phyloP scores from a whole-genome alignment of 306 rosid species.

The Vigna trinervia region DNA sequence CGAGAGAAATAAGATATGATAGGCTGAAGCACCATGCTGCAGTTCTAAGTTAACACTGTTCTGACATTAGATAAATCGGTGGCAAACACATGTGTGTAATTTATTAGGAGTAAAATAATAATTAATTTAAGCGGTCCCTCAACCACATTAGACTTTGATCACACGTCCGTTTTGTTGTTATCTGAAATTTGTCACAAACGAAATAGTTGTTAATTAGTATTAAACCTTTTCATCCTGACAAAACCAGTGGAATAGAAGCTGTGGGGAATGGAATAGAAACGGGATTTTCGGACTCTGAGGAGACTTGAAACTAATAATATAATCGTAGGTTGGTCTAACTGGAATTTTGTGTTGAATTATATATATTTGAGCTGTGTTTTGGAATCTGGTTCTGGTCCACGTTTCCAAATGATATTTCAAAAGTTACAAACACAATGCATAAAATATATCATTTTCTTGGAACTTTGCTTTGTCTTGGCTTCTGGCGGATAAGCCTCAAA shows the following conservation, averaged over 20 bases:
- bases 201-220: background rate
- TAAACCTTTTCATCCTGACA: conserved; percentile 64
- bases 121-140: conserved; percentile 50
- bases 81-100: conserved; percentile 2
- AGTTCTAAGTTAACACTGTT: conserved; percentile 17
- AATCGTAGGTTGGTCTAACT: conserved; percentile 46
- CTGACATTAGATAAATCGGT: conserved; percentile 26
- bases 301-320: conserved; percentile 48
- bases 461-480: conserved; percentile 64
- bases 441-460: conserved; percentile 48
- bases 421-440: conserved; percentile 48
- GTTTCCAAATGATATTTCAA: conserved; percentile 71
- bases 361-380: conserved; percentile 52
- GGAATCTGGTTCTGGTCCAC: conserved; percentile 73
- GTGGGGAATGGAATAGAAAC: conserved; percentile 99
- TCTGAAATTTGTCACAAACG: conserved; percentile 48
- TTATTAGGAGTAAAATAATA: too few relatives aligned
- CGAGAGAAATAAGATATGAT: background rate
- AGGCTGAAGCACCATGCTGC: conserved; percentile 22
- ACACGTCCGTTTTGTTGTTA: conserved; percentile 59
- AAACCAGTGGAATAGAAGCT: conserved; percentile 98
- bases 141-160: conserved; percentile 48
- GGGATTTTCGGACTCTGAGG: conserved; percentile 89
- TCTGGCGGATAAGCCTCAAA: conserved; percentile 33
- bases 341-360: conserved; percentile 48